These are phyloP conservation scores for Lithocarpus polystachyus DNA, from an alignment of 306 rosid genomes.

Conservation along the genomic window DNA sequence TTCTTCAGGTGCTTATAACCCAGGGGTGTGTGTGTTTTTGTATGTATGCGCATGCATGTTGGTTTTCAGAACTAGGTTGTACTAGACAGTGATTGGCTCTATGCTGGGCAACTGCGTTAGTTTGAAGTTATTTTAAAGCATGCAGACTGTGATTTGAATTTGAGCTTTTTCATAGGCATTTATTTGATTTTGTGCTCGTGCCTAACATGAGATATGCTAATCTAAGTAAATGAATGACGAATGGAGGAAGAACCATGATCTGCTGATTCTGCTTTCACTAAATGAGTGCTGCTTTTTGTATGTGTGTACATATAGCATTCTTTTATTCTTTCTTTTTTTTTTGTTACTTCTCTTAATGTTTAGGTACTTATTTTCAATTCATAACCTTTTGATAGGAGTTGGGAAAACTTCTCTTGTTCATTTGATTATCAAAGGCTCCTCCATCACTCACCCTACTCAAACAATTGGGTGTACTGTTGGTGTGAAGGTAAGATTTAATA, in stretches of 20 bases:
- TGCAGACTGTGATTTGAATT: not conserved
- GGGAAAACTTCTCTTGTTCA: slow-evolving; percentile 92
- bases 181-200: not conserved
- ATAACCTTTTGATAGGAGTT: slow-evolving; percentile 57
- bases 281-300: not conserved
- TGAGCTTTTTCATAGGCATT: not conserved
- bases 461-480: slow-evolving; percentile 92
- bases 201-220: not conserved
- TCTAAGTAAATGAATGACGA: not conserved
- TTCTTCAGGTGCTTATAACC: not conserved
- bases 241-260: not conserved
- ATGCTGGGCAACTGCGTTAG: not conserved
- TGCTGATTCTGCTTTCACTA: not conserved
- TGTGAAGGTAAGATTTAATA: slow-evolving; percentile 55
- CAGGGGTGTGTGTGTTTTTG: not conserved
- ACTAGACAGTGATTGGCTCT: not conserved
- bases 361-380: slow-evolving; percentile 4
- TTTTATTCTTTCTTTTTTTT: not conserved
- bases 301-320: not conserved
- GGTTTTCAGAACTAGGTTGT: not conserved
- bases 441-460: slow-evolving; percentile 68
- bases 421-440: slow-evolving; percentile 79
- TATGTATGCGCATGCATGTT: not conserved
- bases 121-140: not conserved
- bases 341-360: not conserved